Evolutionary conservation across 106 monocot genomes (phyloP), one percentile per base, ranked within the genome.

Genomic region (Platanthera guangdongensis): DNA sequence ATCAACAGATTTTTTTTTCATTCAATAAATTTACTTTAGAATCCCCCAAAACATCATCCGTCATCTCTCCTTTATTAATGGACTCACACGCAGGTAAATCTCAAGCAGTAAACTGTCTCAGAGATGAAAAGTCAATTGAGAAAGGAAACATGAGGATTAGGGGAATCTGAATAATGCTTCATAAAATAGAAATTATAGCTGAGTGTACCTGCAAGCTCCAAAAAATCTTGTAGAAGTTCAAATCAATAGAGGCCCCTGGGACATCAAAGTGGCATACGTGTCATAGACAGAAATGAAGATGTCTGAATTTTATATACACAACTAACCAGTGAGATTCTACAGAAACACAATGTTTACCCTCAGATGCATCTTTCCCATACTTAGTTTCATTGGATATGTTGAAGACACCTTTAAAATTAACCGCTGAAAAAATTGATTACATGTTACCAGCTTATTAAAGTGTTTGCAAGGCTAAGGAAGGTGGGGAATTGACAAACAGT

Each of bases 141-240:
- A 46, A 47, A 16, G 6, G 47, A 70, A 70, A 70, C 47, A 48
- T 39, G 5, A 25, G 7, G 11, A 62, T 15, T 47, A 45, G 16
- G 47, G 9, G 21, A 18, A 71, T 50, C 1, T 8, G 50, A 72
- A 51, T 11, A 9, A 50, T 48, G 28, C 5, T 50, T 4, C 21
- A n/a, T 50, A 3, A 51, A 9, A 6, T 5, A 72, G 18, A 51
- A 72, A 72, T 9, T 8, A 21, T 21, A 22, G 21, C 3, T 22
- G 12, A 72, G 53, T 22, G 9, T 62, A 93, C 96, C 96, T 99
- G 94, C 68, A 99, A 85, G 75, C 99, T 92, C 99, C 99, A 99
- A 75, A 99, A 92, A 72, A 90, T 99, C 83, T 94, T 99, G 87
- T 99, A 99, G 76, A 99, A 99, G 69, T 94, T 92, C 78, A 94